A percentile compares a stretch with the other conserved stretches of the same genome.
These are phyloP conservation scores for Nyssa sinensis DNA, from an alignment of 148 eudicot genomes.

Conservation along the genomic window DNA sequence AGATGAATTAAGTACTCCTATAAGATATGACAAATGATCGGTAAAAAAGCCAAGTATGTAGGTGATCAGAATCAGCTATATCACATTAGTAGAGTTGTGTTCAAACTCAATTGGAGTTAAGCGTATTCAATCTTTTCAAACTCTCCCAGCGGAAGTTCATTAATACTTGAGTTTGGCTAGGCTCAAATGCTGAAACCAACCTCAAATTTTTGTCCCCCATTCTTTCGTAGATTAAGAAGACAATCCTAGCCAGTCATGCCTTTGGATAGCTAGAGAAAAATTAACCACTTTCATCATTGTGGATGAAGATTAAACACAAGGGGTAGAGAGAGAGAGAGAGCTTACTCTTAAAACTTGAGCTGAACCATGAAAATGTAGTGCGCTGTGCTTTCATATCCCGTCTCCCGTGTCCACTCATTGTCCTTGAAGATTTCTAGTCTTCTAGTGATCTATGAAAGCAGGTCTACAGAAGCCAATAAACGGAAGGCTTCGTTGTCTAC, in stretches of 20 bases:
- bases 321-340: not conserved
- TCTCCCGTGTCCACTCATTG: not conserved
- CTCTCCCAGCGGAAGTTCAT: no score
- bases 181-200: not conserved
- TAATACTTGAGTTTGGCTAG: not conserved
- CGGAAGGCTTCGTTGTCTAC: not conserved
- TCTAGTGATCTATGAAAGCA: not conserved
- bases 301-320: not conserved
- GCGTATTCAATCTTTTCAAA: no score
- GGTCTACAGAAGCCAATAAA: not conserved
- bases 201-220: not conserved
- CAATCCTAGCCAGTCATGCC: not conserved
- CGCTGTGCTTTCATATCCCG: not conserved
- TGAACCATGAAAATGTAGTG: not conserved
- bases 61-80: no score
- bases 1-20: no score
- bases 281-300: not conserved
- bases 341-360: not conserved
- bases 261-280: not conserved
- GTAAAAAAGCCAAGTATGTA: no score
- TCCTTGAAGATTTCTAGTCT: not conserved
- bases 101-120: no score
- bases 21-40: no score
- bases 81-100: no score
- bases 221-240: not conserved